Conservation (phyloP, 306 rosid species). For the Acacia acuminata region DNA sequence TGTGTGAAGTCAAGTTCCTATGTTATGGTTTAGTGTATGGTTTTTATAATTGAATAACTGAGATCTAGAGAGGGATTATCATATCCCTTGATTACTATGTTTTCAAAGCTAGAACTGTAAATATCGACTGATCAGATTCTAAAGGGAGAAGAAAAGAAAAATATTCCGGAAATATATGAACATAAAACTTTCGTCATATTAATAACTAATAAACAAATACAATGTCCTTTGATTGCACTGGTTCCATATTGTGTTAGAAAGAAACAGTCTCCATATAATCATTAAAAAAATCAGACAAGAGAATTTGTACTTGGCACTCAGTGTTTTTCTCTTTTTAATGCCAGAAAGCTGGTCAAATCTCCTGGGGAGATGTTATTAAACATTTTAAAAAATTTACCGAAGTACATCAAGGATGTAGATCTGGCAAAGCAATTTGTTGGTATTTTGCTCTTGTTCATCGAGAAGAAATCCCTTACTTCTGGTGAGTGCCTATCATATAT, state of each 20-base stretch:
- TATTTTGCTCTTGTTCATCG: slow-evolving; percentile 65
- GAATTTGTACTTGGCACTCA: slow-evolving; percentile 3
- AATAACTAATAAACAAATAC: neutral
- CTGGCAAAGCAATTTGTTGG: slow-evolving; percentile 66
- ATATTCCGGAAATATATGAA: neutral
- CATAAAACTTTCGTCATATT: neutral
- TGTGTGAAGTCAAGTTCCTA: neutral
- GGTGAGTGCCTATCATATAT: slow-evolving; percentile 47
- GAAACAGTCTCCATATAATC: slow-evolving; percentile 3
- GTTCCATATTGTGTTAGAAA: slow-evolving; percentile 12
- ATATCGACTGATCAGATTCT: neutral
- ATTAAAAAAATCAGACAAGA: neutral
- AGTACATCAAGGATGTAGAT: slow-evolving; percentile 57
- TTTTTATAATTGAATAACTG: neutral
- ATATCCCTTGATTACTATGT: neutral
- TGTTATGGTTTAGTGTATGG: neutral
- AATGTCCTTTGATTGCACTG: slow-evolving; percentile 15
- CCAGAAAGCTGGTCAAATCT: slow-evolving; percentile 77
- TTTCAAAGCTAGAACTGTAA: neutral
- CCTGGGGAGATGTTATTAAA: slow-evolving; percentile 67
- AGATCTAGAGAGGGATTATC: neutral
- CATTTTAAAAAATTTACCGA: slow-evolving; percentile 70
- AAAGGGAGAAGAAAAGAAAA: neutral
- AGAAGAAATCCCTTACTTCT: slow-evolving; percentile 53
- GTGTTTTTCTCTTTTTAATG: slow-evolving; percentile 10